phyloP scores from a whole-genome alignment of 306 rosid species.

The Casuarina cunninghamiana region DNA sequence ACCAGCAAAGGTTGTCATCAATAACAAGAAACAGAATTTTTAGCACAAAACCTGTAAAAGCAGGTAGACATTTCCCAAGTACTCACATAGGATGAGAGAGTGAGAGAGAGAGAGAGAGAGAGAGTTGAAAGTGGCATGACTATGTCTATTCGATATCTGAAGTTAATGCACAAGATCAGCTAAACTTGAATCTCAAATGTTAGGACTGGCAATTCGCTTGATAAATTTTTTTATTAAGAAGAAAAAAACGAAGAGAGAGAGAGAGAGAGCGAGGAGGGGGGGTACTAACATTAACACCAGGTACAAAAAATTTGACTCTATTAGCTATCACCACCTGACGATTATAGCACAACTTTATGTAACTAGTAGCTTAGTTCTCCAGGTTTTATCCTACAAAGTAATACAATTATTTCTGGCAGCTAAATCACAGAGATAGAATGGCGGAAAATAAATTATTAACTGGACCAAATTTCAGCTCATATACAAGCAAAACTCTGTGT shows the following conservation, averaged over 20 bases:
- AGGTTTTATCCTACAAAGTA: neutral
- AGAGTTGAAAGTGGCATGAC: neutral
- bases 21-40: neutral
- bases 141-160: neutral
- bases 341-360: no score
- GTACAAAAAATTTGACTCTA: no score
- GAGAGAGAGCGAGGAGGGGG: no score
- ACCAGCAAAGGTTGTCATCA: neutral
- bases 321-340: no score
- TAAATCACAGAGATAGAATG: neutral
- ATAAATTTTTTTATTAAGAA: neutral
- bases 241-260: neutral
- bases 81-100: no score
- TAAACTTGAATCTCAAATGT: neutral
- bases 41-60: neutral
- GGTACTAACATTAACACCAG: neutral
- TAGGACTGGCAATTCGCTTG: neutral
- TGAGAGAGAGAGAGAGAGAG: neutral
- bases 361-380: neutral
- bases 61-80: neutral
- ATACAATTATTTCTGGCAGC: neutral
- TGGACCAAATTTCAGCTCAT: no score
- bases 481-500: no score
- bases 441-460: neutral
- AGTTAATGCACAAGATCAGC: neutral